Conservation (phyloP, 1,284 basidiomycete genomes). For the Apiotrichum brassicae region DNA sequence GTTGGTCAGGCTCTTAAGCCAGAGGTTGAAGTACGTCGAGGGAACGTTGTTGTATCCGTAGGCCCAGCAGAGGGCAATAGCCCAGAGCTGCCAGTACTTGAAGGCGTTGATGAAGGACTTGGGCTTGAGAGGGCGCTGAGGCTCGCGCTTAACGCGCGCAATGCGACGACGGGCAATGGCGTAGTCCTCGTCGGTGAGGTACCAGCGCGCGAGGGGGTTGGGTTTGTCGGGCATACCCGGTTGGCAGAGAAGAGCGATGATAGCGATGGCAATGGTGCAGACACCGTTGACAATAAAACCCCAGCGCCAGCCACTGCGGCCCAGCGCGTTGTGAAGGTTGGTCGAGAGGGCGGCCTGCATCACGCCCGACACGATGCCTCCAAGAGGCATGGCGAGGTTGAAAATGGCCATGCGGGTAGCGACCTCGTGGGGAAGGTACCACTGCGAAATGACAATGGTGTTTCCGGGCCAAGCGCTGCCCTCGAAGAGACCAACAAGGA, state of each 20-base stretch:
- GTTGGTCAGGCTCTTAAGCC: slow-evolving; percentile 25
- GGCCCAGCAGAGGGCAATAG: slow-evolving; percentile 15
- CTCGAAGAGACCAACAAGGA: slow-evolving; percentile 26
- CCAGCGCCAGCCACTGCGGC: slow-evolving; percentile 45
- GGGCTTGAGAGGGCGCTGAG: slow-evolving; percentile 16
- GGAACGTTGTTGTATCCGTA: slow-evolving; percentile 14
- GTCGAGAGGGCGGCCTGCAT: slow-evolving; percentile 23
- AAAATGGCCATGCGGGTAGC: slow-evolving; percentile 22
- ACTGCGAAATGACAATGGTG: slow-evolving; percentile 13
- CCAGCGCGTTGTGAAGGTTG: slow-evolving; percentile 11
- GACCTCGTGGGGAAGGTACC: slow-evolving; percentile 23
- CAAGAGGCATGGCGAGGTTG: slow-evolving; percentile 18
- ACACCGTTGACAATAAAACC: slow-evolving; percentile 26
- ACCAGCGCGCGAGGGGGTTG: slow-evolving; percentile 20
- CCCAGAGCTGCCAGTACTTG: slow-evolving; percentile 14
- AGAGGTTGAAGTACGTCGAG: slow-evolving; percentile 26
- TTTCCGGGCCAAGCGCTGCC: slow-evolving; percentile 12
- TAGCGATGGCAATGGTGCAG: slow-evolving; percentile 13
- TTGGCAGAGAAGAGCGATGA: slow-evolving; percentile 32
- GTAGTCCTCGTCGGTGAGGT: slow-evolving; percentile 17
- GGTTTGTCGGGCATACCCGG: slow-evolving; percentile 43
- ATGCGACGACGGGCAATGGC: slow-evolving; percentile 17
- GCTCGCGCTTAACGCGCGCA: slow-evolving; percentile 12
- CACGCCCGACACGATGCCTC: slow-evolving; percentile 20
- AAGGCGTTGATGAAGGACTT: slow-evolving; percentile 11